phyloP scores from a whole-genome alignment of 2,329 filamentous ascomycete species.

The Aspergillus nomiae region DNA sequence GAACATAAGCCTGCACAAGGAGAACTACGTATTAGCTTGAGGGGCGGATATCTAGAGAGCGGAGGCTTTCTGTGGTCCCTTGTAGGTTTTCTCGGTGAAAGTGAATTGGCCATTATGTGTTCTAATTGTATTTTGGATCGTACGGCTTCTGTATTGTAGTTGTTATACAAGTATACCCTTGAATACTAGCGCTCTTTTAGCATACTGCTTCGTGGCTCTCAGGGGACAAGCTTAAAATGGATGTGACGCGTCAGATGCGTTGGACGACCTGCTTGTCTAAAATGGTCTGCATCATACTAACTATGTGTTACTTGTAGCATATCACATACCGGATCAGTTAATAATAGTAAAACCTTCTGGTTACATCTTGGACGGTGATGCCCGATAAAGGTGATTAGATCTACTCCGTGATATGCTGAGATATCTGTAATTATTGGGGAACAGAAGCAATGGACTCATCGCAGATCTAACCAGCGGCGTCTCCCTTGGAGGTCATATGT shows the following conservation, averaged over 20 bases:
- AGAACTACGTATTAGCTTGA: not conserved
- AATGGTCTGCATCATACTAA: not conserved
- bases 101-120: not conserved
- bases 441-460: not conserved
- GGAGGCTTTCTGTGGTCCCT: not conserved
- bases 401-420: not conserved
- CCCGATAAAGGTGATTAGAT: constrained; percentile 2
- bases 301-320: not conserved
- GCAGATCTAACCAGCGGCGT: not conserved
- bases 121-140: constrained; percentile 4
- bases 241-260: not conserved
- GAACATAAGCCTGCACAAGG: not conserved
- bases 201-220: not conserved
- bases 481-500: not conserved
- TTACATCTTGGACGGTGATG: not conserved
- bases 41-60: not conserved
- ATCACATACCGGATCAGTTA: not conserved
- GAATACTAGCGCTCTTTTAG: constrained; percentile 18
- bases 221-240: not conserved
- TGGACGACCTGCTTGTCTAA: not conserved
- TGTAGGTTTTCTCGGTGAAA: constrained; percentile 2
- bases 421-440: not conserved
- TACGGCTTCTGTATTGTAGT: constrained; percentile 24
- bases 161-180: constrained; percentile 33
- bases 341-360: not conserved